Evolutionary conservation across 306 rosid genomes (phyloP), one percentile per base, ranked within the genome.

Genomic region (Erythrophleum fordii): DNA sequence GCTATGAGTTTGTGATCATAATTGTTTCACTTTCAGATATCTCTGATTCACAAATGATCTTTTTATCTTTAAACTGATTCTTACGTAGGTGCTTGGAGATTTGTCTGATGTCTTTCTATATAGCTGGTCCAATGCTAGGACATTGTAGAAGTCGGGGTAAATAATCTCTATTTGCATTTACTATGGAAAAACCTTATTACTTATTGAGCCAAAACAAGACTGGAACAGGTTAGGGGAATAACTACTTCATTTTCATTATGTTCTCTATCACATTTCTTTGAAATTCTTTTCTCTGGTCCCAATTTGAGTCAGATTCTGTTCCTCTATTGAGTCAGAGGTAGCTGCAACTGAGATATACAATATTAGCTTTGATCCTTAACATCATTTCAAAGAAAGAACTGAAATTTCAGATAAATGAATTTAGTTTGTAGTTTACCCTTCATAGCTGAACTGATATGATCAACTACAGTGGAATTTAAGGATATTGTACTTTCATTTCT

Each of bases 241-340:
- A 42, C 9, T 22, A 68, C 28, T 68, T 12, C 4, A 67, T 41
- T 41, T 31, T 20, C 34, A n/a, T 1, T 8, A 9, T n/a, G 53
- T 68, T 44, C 18, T 22, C n/a, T 11, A 22, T 5, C 34, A n/a
- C 17, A 41, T 39, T 68, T 22, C 6, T 12, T 4, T 68, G 2
- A 41, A 16, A 22, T 68, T 41, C 17, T 34, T 34, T 51, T n/a
- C n/a, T 35, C 2, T 10, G 49, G n/a, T 14, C 51, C 8, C 23
- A 20, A 67, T n/a, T 39, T 39, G 51, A 42, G 17, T 39, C 51
- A 67, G 72, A 20, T 45, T 77, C 52, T 72, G 64, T 62, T 72
- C 53, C 53, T 31, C 59, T 69, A 26, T 56, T 25, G n/a, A 8
- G 49, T 69, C 53, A 68, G 31, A 34, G 53, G n/a, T 61, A 25